phyloP scores from a whole-genome alignment of 768 basidiomycete genomes.

The Pholiota molesta region DNA sequence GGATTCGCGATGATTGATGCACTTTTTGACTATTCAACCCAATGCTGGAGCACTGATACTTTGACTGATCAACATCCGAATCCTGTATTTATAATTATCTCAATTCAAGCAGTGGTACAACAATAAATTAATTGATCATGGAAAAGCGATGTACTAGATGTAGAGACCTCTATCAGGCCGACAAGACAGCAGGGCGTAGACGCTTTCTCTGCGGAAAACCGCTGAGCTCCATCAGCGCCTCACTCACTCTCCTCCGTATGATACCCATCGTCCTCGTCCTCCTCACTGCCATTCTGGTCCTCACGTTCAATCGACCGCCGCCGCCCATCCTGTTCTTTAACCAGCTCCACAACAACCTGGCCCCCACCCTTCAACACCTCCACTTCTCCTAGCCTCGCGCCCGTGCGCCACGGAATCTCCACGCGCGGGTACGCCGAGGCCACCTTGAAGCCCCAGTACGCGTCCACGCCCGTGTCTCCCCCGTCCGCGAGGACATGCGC shows the following conservation, averaged over 20 bases:
- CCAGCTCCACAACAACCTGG: conserved; percentile 65
- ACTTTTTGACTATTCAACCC: no score
- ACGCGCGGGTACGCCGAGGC: conserved; percentile 69
- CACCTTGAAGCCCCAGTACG: conserved; percentile 79
- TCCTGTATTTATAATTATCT: no score
- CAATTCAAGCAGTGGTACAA: no score
- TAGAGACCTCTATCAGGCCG: no score
- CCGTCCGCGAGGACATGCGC: conserved; percentile 28
- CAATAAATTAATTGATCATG: no score
- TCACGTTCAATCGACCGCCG: not conserved
- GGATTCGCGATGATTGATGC: no score
- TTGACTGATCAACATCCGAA: no score
- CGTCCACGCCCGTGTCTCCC: conserved; percentile 27
- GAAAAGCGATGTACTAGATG: no score
- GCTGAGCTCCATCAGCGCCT: not conserved
- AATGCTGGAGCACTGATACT: no score
- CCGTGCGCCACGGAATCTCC: conserved; percentile 55
- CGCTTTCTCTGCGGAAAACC: no score
- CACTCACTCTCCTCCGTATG: conserved; percentile 54
- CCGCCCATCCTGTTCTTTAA: conserved; percentile 17
- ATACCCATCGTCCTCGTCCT: conserved; percentile 49
- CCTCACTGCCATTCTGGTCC: conserved; percentile 10
- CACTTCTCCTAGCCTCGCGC: conserved; percentile 44
- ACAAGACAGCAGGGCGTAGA: no score
- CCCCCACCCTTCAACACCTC: conserved; percentile 58